Percentiles rank a stretch among this genome's conserved stretches.
phyloP scores from a whole-genome alignment of 257 asterid genomes.

The Dorcoceras hygrometricum region DNA sequence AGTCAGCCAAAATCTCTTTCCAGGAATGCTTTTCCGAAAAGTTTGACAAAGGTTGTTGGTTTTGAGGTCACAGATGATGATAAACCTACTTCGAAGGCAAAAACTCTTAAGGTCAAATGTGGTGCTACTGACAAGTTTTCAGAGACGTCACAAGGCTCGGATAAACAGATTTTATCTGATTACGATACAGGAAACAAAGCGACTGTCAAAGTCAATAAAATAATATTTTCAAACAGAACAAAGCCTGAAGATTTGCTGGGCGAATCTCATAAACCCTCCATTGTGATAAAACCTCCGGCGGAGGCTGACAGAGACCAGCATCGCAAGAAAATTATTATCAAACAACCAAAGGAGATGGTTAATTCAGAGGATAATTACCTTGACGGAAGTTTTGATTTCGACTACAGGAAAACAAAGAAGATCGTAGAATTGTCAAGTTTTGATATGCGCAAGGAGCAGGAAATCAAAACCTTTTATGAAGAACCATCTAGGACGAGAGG shows the following conservation, averaged over 20 bases:
- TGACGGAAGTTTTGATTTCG: slow-evolving; percentile 79
- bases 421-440: slow-evolving; percentile 65
- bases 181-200: slow-evolving; percentile 63
- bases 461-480: slow-evolving; percentile 41
- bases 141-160: slow-evolving; percentile 79
- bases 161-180: slow-evolving; percentile 58
- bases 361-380: slow-evolving; percentile 71
- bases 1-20: slow-evolving; percentile 50
- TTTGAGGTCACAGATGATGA: slow-evolving; percentile 72
- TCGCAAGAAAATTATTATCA: slow-evolving; percentile 73
- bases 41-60: slow-evolving; percentile 46
- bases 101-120: slow-evolving; percentile 83
- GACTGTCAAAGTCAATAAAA: slow-evolving; percentile 65
- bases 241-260: slow-evolving; percentile 61
- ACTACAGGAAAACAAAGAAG: slow-evolving; percentile 77
- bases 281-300: slow-evolving; percentile 73
- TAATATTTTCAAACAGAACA: slow-evolving; percentile 68
- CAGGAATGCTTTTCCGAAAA: slow-evolving; percentile 63
- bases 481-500: slow-evolving; percentile 58
- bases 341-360: slow-evolving; percentile 67
- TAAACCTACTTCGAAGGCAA: slow-evolving; percentile 68
- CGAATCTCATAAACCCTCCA: slow-evolving; percentile 64
- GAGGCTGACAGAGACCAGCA: slow-evolving; percentile 71
- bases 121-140: slow-evolving; percentile 65
- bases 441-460: slow-evolving; percentile 50